Evolutionary conservation across 352 stramenopile genomes (phyloP), one percentile per base, ranked within the genome.

Genomic region (Globisporangium solare): DNA sequence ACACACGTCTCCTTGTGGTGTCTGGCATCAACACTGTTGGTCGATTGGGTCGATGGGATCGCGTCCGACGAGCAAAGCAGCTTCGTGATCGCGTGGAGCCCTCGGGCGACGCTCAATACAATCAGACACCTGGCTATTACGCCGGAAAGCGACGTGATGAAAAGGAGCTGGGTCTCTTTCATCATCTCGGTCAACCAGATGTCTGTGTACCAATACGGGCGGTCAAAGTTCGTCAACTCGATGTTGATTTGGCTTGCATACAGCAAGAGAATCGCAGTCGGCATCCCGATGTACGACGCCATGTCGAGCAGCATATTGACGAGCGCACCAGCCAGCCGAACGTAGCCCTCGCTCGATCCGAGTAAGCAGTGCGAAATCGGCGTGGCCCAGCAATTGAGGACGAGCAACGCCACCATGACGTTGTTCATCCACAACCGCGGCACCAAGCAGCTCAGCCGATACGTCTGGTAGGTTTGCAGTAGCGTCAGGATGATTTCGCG

Each of bases 371-470:
- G 21, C 11, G 46, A 4, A 20, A 51, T 14, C 6, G 43, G 45
- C 5, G 54, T 56, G 2, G 64, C 74, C 63, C 63, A 78, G 31
- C 70, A 78, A 32, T 74, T 78, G 0, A 69, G 13, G 35, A 69
- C 64, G 2, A 78, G 53, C 10, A 75, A 54, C n/a, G 37, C 13
- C 1, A 73, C 67, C 52, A 74, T 74, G 6, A 73, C 67, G 4
- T 68, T 65, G n/a, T 75, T 74, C 13, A 78, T 41, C 58, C 64
- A 73, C 13, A 64, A 13, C 20, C 54, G 52, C 37, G 70, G 60
- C 0, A 74, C 32, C 21, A 69, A 61, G 41, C 42, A 57, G 47
- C 70, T 75, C 57, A 75, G 62, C 1, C 61, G 61, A n/a, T 67
- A 64, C 4, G 64, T 64, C 51, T 78, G 64, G 53, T 42, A 50